Conservation (phyloP, 345 rosid genomes). For the Psidium friedrichsthalianum region DNA sequence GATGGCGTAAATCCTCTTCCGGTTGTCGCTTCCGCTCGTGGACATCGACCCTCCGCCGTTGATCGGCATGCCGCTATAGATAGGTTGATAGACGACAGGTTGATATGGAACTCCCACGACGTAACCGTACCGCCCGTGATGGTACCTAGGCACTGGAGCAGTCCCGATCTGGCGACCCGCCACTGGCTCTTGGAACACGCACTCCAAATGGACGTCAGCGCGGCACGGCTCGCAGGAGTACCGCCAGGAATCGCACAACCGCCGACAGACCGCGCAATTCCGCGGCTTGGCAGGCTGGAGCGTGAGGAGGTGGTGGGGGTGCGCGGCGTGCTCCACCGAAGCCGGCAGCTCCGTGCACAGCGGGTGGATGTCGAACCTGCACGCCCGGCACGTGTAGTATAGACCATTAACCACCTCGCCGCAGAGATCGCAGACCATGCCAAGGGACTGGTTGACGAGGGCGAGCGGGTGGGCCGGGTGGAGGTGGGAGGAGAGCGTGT, state of each 20-base stretch:
- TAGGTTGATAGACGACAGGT: background rate
- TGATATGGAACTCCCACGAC: background rate
- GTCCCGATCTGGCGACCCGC: background rate
- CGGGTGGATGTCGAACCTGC: conserved; percentile 29
- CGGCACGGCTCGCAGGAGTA: conserved; percentile 23
- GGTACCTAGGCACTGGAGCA: background rate
- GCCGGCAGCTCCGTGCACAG: conserved; percentile 21
- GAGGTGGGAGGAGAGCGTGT: conserved; percentile 11
- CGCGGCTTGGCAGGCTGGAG: conserved; percentile 1
- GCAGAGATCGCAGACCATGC: conserved; percentile 17
- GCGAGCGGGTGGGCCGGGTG: conserved; percentile 19
- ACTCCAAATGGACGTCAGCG: conserved; percentile 25
- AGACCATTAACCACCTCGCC: conserved; percentile 16
- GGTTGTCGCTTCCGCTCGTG: background rate
- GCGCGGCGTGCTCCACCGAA: conserved; percentile 15
- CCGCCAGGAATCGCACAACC: conserved; percentile 20
- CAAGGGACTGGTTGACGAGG: conserved; percentile 8
- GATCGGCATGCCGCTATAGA: background rate
- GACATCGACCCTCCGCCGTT: background rate
- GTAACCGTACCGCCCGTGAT: background rate
- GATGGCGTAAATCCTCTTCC: background rate
- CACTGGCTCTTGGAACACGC: background rate
- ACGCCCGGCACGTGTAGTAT: conserved; percentile 22
- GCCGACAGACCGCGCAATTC: conserved; percentile 16
- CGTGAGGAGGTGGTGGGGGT: conserved; percentile 16